Percentiles rank a stretch among this genome's conserved stretches.
Evolutionary conservation across 192 early-diverging fungal species (phyloP).

Genomic region (Oehlia diaphana): DNA sequence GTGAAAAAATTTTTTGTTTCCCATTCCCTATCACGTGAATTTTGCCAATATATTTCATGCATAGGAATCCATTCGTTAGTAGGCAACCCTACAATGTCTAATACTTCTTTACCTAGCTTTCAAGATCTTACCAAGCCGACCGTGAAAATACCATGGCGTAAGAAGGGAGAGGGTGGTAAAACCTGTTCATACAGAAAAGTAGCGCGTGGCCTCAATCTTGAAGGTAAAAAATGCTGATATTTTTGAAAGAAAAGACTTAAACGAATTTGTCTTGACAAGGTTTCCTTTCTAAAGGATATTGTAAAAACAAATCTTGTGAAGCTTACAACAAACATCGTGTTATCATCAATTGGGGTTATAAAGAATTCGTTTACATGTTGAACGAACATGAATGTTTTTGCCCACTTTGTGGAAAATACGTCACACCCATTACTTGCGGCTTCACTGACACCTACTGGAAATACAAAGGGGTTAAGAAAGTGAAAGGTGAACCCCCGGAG

Average conservation of each 20-base stretch:
- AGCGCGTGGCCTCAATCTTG: not conserved
- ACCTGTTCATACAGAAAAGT: not conserved
- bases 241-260: not conserved
- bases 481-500: not conserved
- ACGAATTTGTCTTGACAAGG: not conserved
- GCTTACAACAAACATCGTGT: not conserved
- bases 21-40: too few relatives aligned
- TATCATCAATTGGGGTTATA: not conserved
- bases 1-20: too few relatives aligned
- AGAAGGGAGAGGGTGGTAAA: not conserved
- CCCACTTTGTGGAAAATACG: not conserved
- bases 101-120: not conserved
- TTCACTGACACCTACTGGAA: not conserved
- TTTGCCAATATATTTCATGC: too few relatives aligned
- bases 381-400: not conserved
- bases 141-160: not conserved
- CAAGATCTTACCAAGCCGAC: not conserved
- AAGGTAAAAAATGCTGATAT: not conserved
- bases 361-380: not conserved
- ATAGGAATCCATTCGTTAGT: too few relatives aligned
- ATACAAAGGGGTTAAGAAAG: constrained; percentile 1
- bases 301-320: not conserved
- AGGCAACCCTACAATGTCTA: too few relatives aligned
- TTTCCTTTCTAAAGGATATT: not conserved
- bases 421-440: not conserved